These are phyloP conservation scores for Tephrocybe sp. DNA, from an alignment of 768 basidiomycete species.

Conservation along the genomic window DNA sequence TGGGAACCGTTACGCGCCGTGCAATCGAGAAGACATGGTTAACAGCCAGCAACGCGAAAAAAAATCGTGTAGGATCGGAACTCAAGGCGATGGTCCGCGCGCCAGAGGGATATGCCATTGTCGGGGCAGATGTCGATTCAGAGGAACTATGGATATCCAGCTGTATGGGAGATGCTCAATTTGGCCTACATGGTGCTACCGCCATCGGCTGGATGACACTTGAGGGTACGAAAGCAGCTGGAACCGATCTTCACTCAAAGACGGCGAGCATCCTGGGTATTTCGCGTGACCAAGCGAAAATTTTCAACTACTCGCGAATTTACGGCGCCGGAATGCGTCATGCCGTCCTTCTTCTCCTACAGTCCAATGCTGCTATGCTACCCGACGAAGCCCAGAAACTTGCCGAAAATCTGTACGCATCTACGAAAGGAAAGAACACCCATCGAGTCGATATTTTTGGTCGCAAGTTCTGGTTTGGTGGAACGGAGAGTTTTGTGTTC, in stretches of 20 bases:
- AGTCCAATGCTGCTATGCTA: conserved; percentile 77
- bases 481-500: conserved; percentile 94
- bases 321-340: conserved; percentile 98
- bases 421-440: conserved; percentile 91
- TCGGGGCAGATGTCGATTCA: conserved; percentile 98
- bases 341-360: conserved; percentile 81
- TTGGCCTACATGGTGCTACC: conserved; percentile 93
- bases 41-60: conserved; percentile 97
- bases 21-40: conserved; percentile 99
- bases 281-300: conserved; percentile 92
- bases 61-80: conserved; percentile 96
- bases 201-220: conserved; percentile 99
- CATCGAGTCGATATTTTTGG: conserved; percentile 71
- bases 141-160: conserved; percentile 99
- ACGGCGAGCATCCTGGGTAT: conserved; percentile 91
- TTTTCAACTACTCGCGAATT: conserved; percentile 98
- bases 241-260: conserved; percentile 96
- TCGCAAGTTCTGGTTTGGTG: conserved; percentile 93
- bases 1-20: conserved; percentile 97
- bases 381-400: conserved; percentile 75
- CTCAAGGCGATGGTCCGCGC: conserved; percentile 97
- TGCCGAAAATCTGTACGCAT: conserved; percentile 83
- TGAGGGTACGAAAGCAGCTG: conserved; percentile 91
- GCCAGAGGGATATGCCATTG: conserved; percentile 88
- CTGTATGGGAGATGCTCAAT: conserved; percentile 98